phyloP scores from a whole-genome alignment of 306 rosid species.

The Fagus sylvatica region DNA sequence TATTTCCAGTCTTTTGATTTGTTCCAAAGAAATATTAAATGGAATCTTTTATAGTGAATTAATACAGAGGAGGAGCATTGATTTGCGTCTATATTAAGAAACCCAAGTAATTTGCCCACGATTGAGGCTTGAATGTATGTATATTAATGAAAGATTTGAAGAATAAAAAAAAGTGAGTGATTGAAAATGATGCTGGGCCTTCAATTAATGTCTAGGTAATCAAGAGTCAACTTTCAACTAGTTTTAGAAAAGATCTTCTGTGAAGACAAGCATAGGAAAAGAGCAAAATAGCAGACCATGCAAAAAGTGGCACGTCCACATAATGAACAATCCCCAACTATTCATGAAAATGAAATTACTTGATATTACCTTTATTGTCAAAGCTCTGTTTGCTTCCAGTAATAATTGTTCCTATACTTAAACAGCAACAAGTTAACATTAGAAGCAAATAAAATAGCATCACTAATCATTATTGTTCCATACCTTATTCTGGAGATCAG shows the following conservation, averaged over 20 bases:
- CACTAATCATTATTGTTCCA: background rate
- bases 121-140: background rate
- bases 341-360: background rate
- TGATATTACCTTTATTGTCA: conserved; percentile 62
- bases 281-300: background rate
- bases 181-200: background rate
- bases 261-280: background rate
- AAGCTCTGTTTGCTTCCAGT: conserved; percentile 76
- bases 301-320: background rate
- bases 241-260: background rate
- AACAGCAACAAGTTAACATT: conserved; percentile 16
- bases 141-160: background rate
- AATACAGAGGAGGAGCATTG: background rate
- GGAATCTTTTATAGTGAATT: no score
- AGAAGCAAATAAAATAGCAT: conserved; percentile 10
- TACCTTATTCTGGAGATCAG: conserved; percentile 94
- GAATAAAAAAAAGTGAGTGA: background rate
- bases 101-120: background rate
- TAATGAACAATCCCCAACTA: background rate
- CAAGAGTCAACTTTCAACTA: background rate
- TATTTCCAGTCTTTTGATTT: background rate
- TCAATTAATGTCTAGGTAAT: background rate
- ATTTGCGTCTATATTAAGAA: background rate
- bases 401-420: conserved; percentile 71
- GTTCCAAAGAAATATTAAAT: background rate